Percentiles rank a stretch among this genome's conserved stretches.
phyloP scores from a whole-genome alignment of 208 protist species.

The Tritrichomonas foetus region DNA sequence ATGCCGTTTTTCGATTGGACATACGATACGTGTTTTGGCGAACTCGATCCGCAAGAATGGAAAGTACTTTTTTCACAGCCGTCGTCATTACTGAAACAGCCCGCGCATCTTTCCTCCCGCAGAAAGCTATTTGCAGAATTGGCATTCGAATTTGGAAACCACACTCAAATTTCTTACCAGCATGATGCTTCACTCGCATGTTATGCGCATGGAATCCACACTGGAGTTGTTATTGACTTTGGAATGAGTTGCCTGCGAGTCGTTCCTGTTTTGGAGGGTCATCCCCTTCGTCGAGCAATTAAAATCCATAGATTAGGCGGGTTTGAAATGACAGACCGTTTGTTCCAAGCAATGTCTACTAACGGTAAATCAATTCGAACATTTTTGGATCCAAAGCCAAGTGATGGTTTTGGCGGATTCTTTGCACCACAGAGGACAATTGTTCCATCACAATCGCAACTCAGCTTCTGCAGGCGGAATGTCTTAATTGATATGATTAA shows the following conservation, averaged over 20 bases:
- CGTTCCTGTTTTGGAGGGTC: conserved; percentile 15
- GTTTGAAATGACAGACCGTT: background rate
- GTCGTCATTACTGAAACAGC: background rate
- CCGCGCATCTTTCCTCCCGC: background rate
- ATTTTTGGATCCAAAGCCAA: background rate
- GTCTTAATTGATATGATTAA: background rate
- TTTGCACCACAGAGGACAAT: background rate
- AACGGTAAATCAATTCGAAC: background rate
- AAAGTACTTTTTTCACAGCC: background rate
- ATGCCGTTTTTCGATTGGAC: conserved; percentile 23
- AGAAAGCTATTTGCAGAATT: background rate
- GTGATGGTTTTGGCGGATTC: background rate
- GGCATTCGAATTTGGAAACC: background rate
- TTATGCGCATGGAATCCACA: conserved; percentile 13
- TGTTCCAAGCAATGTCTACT: background rate
- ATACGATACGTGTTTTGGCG: background rate
- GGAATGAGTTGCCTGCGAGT: background rate
- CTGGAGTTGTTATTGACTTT: conserved; percentile 11
- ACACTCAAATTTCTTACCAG: background rate
- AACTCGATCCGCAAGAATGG: background rate
- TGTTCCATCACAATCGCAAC: background rate
- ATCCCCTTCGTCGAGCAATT: background rate
- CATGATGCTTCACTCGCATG: background rate
- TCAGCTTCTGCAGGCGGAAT: background rate
- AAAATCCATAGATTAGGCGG: background rate